phyloP scores from a whole-genome alignment of 78 protist species.

The Dictyostelium purpureum region DNA sequence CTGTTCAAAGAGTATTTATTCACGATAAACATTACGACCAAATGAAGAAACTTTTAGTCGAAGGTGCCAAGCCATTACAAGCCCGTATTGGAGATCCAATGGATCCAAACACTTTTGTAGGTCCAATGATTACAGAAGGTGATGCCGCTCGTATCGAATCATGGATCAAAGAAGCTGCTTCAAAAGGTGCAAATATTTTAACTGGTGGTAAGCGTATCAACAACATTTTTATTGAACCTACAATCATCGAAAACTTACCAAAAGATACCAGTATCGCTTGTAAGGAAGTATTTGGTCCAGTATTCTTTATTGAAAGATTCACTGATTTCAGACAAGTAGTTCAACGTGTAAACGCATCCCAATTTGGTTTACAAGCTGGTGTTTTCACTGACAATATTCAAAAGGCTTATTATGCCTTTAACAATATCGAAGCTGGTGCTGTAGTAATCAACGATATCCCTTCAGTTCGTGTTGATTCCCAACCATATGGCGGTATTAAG shows the following conservation, averaged over 20 bases:
- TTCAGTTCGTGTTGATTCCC: constrained; percentile 84
- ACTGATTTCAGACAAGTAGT: constrained; percentile 72
- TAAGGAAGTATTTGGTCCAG: constrained; percentile 88
- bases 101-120: constrained; percentile 77
- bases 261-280: neutral
- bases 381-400: constrained; percentile 82
- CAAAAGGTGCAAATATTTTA: constrained; percentile 22
- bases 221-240: constrained; percentile 46
- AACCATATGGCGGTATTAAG: constrained; percentile 90
- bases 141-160: constrained; percentile 79
- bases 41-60: constrained; percentile 24
- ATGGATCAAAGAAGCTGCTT: constrained; percentile 43
- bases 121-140: constrained; percentile 85
- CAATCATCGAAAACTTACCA: constrained; percentile 74
- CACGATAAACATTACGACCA: constrained; percentile 78
- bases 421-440: constrained; percentile 87
- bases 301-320: constrained; percentile 65
- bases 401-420: constrained; percentile 78
- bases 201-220: constrained; percentile 61
- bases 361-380: constrained; percentile 92
- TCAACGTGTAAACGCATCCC: constrained; percentile 57
- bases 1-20: constrained; percentile 83
- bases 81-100: constrained; percentile 84
- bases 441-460: constrained; percentile 88
- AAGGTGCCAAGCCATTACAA: constrained; percentile 9